These are phyloP conservation scores for Talaromyces rugulosus DNA, from an alignment of 2,329 filamentous ascomycete species.

Conservation along the genomic window DNA sequence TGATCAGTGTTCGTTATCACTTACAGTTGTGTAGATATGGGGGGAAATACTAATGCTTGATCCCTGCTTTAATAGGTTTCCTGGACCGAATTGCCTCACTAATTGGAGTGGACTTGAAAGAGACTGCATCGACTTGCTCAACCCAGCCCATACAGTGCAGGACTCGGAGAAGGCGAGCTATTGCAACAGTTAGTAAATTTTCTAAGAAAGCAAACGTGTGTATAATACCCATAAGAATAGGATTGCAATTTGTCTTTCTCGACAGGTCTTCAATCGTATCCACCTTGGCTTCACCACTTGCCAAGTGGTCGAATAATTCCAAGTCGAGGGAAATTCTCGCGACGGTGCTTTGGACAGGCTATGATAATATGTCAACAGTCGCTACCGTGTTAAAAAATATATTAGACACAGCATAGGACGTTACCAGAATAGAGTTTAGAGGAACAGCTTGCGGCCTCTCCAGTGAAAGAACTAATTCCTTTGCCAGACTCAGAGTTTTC, in stretches of 20 bases:
- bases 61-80: not conserved
- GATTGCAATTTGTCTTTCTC: not conserved
- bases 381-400: not conserved
- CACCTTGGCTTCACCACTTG: not conserved
- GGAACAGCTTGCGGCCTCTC: not conserved
- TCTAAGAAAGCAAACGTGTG: not conserved
- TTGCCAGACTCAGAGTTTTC: not conserved
- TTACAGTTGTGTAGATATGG: not conserved
- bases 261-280: not conserved
- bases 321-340: not conserved
- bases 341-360: not conserved
- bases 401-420: not conserved
- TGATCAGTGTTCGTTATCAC: not conserved
- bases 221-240: not conserved
- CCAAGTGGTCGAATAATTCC: not conserved
- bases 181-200: not conserved
- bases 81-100: not conserved
- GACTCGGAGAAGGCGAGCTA: not conserved
- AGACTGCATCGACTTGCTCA: not conserved
- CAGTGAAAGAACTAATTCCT: not conserved
- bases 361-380: not conserved
- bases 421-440: not conserved
- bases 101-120: not conserved
- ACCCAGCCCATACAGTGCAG: not conserved
- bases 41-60: not conserved